phyloP scores from a whole-genome alignment of 805 yeast species.

The Citeromyces matritensis region DNA sequence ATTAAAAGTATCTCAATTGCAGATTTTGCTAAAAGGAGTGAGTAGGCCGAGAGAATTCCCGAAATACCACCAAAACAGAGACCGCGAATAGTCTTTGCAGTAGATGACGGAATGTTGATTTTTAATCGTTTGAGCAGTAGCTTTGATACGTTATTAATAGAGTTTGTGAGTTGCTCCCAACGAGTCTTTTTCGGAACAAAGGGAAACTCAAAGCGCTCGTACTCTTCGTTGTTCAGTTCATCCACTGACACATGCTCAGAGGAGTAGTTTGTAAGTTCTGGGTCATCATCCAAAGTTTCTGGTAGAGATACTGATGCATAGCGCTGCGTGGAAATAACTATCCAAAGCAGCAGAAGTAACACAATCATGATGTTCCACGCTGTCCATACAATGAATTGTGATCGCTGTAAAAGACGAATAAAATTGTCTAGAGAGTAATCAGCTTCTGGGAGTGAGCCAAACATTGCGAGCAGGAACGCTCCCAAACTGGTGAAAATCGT shows the following conservation, averaged over 20 bases:
- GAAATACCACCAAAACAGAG: conserved; percentile 49
- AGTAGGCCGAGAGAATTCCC: conserved; percentile 76
- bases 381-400: conserved; percentile 46
- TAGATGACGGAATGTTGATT: neutral
- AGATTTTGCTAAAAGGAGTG: conserved; percentile 74
- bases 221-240: too few species aligned
- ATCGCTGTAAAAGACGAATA: conserved; percentile 21
- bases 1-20: conserved; percentile 50
- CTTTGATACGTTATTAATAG: too few species aligned
- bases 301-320: too few species aligned
- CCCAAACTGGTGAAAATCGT: conserved; percentile 59
- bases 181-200: too few species aligned
- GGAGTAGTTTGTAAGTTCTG: too few species aligned
- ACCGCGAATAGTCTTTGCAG: conserved; percentile 19
- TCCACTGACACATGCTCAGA: too few species aligned
- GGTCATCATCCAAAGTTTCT: too few species aligned
- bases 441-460: conserved; percentile 29
- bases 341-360: conserved; percentile 12
- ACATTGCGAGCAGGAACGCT: conserved; percentile 63
- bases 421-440: conserved; percentile 33
- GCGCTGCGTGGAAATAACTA: conserved; percentile 5
- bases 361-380: conserved; percentile 16
- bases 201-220: too few species aligned
- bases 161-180: too few species aligned
- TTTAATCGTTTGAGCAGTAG: too few species aligned